These are phyloP conservation scores for Poterioochromonas sp. DNA, from an alignment of 352 stramenopile species.

Conservation along the genomic window DNA sequence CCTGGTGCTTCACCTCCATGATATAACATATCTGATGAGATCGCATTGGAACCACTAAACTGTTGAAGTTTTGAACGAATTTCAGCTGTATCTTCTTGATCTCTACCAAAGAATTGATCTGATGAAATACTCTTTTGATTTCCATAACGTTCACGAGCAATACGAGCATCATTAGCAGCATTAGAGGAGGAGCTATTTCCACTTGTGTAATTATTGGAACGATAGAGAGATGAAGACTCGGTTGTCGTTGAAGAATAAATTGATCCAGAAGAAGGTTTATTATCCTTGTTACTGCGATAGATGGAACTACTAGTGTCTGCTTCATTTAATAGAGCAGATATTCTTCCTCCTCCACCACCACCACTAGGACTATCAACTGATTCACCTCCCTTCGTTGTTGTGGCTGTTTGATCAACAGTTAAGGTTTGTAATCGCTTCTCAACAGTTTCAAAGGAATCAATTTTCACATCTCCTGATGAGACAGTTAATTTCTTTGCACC, in stretches of 20 bases:
- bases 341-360: neutral
- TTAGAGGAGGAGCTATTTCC: neutral
- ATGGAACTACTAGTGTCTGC: neutral
- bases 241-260: neutral
- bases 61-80: neutral
- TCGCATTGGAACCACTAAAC: neutral
- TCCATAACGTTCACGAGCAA: neutral
- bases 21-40: slow-evolving; percentile 24
- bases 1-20: neutral
- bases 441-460: slow-evolving; percentile 15
- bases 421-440: neutral
- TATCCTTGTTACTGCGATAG: neutral
- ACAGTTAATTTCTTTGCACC: slow-evolving; percentile 11
- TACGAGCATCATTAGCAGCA: neutral
- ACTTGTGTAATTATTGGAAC: neutral
- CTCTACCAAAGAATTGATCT: slow-evolving; percentile 22
- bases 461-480: neutral
- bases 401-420: too few species aligned
- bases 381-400: too few species aligned
- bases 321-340: neutral
- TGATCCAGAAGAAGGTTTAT: neutral
- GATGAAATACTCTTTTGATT: slow-evolving; percentile 20
- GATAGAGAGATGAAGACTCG: neutral
- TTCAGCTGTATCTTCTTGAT: neutral
- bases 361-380: neutral